These are phyloP conservation scores for Auriscalpium microsporum DNA, from an alignment of 768 basidiomycete genomes.

Conservation along the genomic window DNA sequence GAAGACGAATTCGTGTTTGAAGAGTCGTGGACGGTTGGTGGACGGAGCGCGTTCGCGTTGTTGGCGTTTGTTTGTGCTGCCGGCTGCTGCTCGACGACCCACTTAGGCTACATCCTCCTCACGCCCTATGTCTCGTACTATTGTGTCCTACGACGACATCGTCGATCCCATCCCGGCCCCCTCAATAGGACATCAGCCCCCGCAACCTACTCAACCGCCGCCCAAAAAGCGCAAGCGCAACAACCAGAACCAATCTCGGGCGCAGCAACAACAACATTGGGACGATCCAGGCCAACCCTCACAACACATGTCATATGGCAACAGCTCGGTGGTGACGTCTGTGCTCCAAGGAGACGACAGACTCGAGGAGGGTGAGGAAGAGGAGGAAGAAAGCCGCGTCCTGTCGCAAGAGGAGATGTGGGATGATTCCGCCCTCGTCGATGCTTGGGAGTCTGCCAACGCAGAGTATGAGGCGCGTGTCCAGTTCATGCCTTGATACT, in stretches of 20 bases:
- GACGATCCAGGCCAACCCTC: conserved; percentile 29
- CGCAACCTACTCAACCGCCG: conserved; percentile 9
- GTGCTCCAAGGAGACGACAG: conserved; percentile 14
- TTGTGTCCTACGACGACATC: conserved; percentile 1
- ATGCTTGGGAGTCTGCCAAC: conserved; percentile 78
- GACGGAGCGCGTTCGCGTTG: no score
- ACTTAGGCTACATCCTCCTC: no score
- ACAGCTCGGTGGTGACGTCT: conserved; percentile 11
- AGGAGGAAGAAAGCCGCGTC: conserved; percentile 49
- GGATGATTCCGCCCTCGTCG: conserved; percentile 78
- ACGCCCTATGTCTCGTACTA: no score
- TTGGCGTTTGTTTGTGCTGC: no score
- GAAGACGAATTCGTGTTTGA: background rate
- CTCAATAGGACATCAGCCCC: conserved; percentile 3
- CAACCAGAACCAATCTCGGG: background rate
- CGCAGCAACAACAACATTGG: conserved; percentile 31
- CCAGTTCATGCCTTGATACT: background rate
- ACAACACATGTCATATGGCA: conserved; percentile 25
- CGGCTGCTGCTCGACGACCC: no score
- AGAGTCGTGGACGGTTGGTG: no score
- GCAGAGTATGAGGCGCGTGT: conserved; percentile 63
- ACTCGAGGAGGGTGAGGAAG: conserved; percentile 27
- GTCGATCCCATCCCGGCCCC: background rate
- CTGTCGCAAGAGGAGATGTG: conserved; percentile 71
- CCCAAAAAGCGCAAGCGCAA: conserved; percentile 12